Percentiles rank a stretch among this genome's conserved stretches.
phyloP scores from a whole-genome alignment of 805 yeast species.

The Brettanomyces custersianus region DNA sequence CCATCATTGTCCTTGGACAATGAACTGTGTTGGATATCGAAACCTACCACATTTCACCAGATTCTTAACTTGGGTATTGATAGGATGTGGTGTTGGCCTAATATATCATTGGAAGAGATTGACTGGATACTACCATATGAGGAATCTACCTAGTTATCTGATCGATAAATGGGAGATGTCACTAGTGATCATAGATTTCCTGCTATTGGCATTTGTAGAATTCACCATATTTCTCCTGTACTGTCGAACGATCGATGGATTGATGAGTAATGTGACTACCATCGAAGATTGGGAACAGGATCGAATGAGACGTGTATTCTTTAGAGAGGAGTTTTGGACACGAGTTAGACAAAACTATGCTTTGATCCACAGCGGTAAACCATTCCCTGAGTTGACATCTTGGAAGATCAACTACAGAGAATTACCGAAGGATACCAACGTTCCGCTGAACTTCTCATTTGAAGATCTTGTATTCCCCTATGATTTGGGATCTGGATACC shows the following conservation, averaged over 20 bases:
- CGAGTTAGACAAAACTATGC: slow-evolving; percentile 37
- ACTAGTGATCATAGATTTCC: slow-evolving; percentile 44
- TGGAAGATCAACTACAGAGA: slow-evolving; percentile 30
- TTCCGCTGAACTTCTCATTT: slow-evolving; percentile 33
- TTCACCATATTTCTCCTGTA: slow-evolving; percentile 51
- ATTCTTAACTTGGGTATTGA: slow-evolving; percentile 58
- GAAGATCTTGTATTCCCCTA: slow-evolving; percentile 81
- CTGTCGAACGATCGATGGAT: slow-evolving; percentile 49
- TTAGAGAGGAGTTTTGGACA: slow-evolving; percentile 45
- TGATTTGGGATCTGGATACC: slow-evolving; percentile 49
- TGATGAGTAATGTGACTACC: slow-evolving; percentile 68
- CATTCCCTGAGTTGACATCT: slow-evolving; percentile 36
- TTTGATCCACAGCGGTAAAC: slow-evolving; percentile 25
- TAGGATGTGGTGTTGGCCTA: slow-evolving; percentile 40
- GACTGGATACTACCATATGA: slow-evolving; percentile 33
- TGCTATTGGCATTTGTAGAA: slow-evolving; percentile 50
- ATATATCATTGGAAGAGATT: slow-evolving; percentile 33
- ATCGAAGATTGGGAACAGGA: slow-evolving; percentile 92
- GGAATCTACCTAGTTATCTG: slow-evolving; percentile 48
- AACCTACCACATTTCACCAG: slow-evolving; percentile 77
- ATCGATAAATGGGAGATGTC: slow-evolving; percentile 43
- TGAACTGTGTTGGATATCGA: slow-evolving; percentile 75
- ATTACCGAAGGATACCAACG: slow-evolving; percentile 9
- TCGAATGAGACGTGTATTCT: slow-evolving; percentile 59
- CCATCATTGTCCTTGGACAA: slow-evolving; percentile 93